phyloP scores from a whole-genome alignment of 2,329 filamentous ascomycete species.

The Tothia fuscella region DNA sequence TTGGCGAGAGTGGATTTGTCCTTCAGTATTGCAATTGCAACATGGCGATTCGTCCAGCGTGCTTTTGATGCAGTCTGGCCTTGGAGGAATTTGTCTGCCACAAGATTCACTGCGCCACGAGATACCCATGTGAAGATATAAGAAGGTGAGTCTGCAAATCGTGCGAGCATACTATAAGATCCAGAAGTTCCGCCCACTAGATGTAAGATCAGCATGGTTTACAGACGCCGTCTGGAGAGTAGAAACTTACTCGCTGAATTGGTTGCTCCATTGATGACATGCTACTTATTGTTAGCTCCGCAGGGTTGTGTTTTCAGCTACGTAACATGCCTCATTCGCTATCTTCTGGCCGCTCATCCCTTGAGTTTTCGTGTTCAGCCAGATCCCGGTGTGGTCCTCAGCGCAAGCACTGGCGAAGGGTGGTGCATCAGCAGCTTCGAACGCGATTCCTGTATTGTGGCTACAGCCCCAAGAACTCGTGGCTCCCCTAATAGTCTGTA shows the following conservation, averaged over 20 bases:
- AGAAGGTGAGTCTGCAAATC: slow-evolving; percentile 37
- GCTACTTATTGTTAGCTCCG: slow-evolving; percentile 14
- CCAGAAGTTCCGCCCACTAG: slow-evolving; percentile 52
- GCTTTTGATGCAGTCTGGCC: slow-evolving; percentile 39
- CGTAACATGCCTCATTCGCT: slow-evolving; percentile 37
- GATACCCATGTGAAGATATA: slow-evolving; percentile 55
- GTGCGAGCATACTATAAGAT: slow-evolving; percentile 45
- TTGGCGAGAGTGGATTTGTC: slow-evolving; percentile 47
- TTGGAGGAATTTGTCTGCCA: slow-evolving; percentile 46
- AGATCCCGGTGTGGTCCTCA: slow-evolving; percentile 52
- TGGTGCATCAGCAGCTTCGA: slow-evolving; percentile 46
- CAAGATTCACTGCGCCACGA: slow-evolving; percentile 44
- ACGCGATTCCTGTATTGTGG: slow-evolving; percentile 53
- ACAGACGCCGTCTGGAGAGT: no score
- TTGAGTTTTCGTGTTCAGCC: slow-evolving; percentile 49
- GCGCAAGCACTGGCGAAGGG: slow-evolving; percentile 49
- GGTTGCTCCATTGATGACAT: slow-evolving; percentile 45
- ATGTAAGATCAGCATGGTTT: slow-evolving; percentile 22
- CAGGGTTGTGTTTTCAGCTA: not conserved
- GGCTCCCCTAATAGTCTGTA: slow-evolving; percentile 41
- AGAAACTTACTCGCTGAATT: slow-evolving; percentile 20
- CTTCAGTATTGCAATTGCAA: slow-evolving; percentile 44
- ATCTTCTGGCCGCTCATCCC: slow-evolving; percentile 49
- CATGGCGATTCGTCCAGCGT: slow-evolving; percentile 46
- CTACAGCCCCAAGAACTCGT: slow-evolving; percentile 49